A percentile compares a stretch with the other conserved stretches of the same genome.
phyloP scores from a whole-genome alignment of 83 land plant genomes.

The Picea mariana region DNA sequence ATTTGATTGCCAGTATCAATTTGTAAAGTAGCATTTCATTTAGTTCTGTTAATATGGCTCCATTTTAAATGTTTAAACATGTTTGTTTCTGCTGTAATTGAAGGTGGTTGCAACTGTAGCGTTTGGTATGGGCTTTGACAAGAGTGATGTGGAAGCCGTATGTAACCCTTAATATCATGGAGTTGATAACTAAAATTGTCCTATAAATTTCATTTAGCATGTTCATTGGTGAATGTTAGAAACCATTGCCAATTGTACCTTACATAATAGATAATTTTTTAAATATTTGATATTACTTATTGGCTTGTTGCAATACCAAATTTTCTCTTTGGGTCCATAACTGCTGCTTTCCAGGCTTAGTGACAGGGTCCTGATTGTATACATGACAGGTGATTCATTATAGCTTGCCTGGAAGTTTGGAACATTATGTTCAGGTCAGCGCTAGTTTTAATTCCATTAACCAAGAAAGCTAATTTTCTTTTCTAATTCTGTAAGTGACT shows the following conservation, averaged over 20 bases:
- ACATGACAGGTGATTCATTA: slow-evolving; percentile 89
- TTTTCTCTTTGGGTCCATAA: neutral
- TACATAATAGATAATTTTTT: neutral
- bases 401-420: slow-evolving; percentile 93
- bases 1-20: neutral
- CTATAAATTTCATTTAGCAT: neutral
- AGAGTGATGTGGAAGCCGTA: slow-evolving; percentile 92
- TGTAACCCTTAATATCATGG: slow-evolving; percentile 22
- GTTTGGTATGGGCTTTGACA: slow-evolving; percentile 99
- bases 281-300: neutral
- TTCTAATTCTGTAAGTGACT: neutral
- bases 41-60: neutral
- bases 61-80: neutral
- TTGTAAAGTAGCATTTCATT: neutral
- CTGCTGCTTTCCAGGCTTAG: neutral
- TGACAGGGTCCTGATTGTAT: neutral
- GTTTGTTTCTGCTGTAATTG: slow-evolving; percentile 5
- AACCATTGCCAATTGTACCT: neutral
- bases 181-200: neutral
- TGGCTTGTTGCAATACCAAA: slow-evolving; percentile 7
- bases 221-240: neutral
- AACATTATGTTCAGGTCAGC: slow-evolving; percentile 95
- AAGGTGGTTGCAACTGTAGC: slow-evolving; percentile 99
- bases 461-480: neutral
- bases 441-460: neutral